Evolutionary conservation across 148 eudicot genomes (phyloP).

Genomic region (Limonium bicolor): DNA sequence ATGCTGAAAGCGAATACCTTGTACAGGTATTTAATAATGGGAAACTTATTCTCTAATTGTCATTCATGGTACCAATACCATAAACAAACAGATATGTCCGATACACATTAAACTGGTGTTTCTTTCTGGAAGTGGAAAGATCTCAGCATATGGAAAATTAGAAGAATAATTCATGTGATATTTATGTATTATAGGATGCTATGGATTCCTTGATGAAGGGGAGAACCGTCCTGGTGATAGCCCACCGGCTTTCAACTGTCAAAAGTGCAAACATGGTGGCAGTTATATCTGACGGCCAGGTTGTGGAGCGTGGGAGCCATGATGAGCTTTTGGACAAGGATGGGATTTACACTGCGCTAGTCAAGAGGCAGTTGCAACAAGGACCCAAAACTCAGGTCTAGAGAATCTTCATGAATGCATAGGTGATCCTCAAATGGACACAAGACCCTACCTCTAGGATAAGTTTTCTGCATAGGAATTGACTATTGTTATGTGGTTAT

Average conservation of each 20-base stretch:
- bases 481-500: no score
- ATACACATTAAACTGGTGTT: background rate
- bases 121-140: background rate
- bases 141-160: background rate
- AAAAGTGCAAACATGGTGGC: conserved; percentile 13
- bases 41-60: background rate
- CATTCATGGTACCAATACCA: no score
- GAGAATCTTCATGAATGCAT: no score
- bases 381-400: background rate
- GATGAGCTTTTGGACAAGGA: conserved; percentile 12
- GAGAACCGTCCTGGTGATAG: conserved; percentile 14
- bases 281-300: conserved; percentile 13
- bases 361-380: conserved; percentile 10
- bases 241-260: conserved; percentile 18
- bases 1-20: conserved; percentile 89
- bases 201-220: conserved; percentile 21
- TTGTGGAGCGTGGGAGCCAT: conserved; percentile 14
- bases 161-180: background rate
- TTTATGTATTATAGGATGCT: conserved; percentile 12
- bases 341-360: conserved; percentile 16
- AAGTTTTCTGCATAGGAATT: no score
- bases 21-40: conserved; percentile 42
- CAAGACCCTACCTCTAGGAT: no score
- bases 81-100: no score
- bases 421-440: no score